phyloP scores from a whole-genome alignment of 2,329 filamentous ascomycete species.

The Microcera coccophila region DNA sequence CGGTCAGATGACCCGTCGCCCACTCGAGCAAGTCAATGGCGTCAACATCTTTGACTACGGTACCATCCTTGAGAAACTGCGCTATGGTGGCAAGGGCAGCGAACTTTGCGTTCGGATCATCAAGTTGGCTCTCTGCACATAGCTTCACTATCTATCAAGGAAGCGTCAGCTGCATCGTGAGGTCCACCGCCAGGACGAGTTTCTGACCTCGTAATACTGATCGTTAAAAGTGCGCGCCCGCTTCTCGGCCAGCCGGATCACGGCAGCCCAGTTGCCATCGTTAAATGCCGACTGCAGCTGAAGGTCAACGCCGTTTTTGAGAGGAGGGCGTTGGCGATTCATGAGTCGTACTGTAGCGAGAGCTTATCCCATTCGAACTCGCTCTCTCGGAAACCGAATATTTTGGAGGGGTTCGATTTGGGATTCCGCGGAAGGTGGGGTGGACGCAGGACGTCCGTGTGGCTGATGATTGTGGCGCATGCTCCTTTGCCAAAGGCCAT shows the following conservation, averaged over 20 bases:
- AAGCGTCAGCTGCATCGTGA: not conserved
- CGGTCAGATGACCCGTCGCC: slow-evolving; percentile 40
- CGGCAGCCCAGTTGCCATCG: slow-evolving; percentile 51
- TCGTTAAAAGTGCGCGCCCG: slow-evolving; percentile 48
- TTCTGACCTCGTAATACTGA: slow-evolving; percentile 52
- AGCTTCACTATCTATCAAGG: slow-evolving; percentile 41
- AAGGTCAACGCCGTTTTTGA: slow-evolving; percentile 50
- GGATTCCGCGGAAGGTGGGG: slow-evolving; percentile 14
- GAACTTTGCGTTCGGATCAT: slow-evolving; percentile 45
- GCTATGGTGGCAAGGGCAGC: slow-evolving; percentile 43
- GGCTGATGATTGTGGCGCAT: slow-evolving; percentile 10
- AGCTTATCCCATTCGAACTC: slow-evolving; percentile 3
- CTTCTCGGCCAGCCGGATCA: slow-evolving; percentile 51
- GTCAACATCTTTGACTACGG: slow-evolving; percentile 46
- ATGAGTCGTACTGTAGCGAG: slow-evolving; percentile 21
- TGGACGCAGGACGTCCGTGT: slow-evolving; percentile 11
- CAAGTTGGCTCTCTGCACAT: slow-evolving; percentile 50
- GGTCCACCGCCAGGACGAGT: not conserved
- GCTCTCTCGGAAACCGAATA: not conserved
- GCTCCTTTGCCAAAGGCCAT: no score
- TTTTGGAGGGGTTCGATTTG: slow-evolving; percentile 22
- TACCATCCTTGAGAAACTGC: slow-evolving; percentile 44
- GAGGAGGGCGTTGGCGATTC: slow-evolving; percentile 34
- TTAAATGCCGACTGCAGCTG: slow-evolving; percentile 54
- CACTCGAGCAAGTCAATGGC: slow-evolving; percentile 54